A percentile compares a stretch with the other conserved stretches of the same genome.
These are phyloP conservation scores for Rauvolfia tetraphylla DNA, from an alignment of 257 asterid species.

Conservation along the genomic window DNA sequence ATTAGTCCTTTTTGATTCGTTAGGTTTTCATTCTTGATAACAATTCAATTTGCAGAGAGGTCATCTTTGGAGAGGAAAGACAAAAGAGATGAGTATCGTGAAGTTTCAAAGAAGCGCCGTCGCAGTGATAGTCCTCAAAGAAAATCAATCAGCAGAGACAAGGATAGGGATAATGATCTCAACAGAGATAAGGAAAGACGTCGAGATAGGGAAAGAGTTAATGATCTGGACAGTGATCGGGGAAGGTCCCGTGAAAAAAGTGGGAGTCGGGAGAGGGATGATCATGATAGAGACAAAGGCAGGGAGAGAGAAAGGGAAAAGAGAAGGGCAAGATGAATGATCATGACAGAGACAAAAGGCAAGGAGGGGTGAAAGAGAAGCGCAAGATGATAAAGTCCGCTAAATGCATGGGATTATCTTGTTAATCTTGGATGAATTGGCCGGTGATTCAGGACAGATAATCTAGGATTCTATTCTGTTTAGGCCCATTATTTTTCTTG, in stretches of 20 bases:
- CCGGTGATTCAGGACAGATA: background rate
- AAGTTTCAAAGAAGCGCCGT: slow-evolving; percentile 57
- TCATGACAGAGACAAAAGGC: slow-evolving; percentile 60
- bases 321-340: slow-evolving; percentile 65
- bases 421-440: background rate
- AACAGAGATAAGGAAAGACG: slow-evolving; percentile 49
- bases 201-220: slow-evolving; percentile 49
- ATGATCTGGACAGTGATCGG: slow-evolving; percentile 40
- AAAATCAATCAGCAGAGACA: slow-evolving; percentile 49
- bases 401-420: background rate
- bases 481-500: background rate
- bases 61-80: slow-evolving; percentile 54
- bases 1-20: background rate
- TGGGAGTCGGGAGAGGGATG: slow-evolving; percentile 74
- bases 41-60: slow-evolving; percentile 36
- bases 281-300: slow-evolving; percentile 62
- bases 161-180: slow-evolving; percentile 53
- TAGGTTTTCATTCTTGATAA: slow-evolving; percentile 7
- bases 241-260: slow-evolving; percentile 45
- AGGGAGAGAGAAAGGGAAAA: slow-evolving; percentile 66
- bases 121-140: slow-evolving; percentile 69
- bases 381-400: slow-evolving; percentile 35
- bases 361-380: slow-evolving; percentile 66
- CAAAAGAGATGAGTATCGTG: slow-evolving; percentile 53
- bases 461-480: background rate